These are phyloP conservation scores for Pachysandra terminalis DNA, from an alignment of 164 flowering plant species.

Conservation along the genomic window DNA sequence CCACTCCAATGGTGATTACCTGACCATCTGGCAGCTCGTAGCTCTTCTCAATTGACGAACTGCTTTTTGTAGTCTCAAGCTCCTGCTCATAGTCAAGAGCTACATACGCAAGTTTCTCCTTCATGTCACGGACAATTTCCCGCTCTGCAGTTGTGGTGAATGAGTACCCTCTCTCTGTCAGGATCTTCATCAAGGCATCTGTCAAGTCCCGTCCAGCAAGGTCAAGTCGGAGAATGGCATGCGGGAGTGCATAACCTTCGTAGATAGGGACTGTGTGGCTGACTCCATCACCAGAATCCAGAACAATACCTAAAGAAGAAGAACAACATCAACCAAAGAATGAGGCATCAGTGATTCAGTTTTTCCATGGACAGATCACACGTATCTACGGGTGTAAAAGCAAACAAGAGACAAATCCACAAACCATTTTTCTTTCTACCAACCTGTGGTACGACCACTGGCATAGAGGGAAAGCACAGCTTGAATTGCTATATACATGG, in stretches of 20 bases:
- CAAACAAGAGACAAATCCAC: background rate
- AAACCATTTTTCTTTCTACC: conserved; percentile 10
- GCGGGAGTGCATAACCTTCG: conserved; percentile 76
- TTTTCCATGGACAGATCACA: no score
- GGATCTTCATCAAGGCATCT: conserved; percentile 61
- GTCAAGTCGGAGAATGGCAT: conserved; percentile 76
- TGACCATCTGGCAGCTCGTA: conserved; percentile 78
- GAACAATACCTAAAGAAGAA: conserved; percentile 51
- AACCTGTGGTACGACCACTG: conserved; percentile 79
- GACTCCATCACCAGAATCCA: conserved; percentile 78
- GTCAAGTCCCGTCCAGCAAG: conserved; percentile 73
- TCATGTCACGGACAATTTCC: conserved; percentile 75
- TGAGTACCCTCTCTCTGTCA: conserved; percentile 68
- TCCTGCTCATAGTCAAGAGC: conserved; percentile 77
- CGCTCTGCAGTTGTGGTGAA: conserved; percentile 81
- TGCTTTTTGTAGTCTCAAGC: conserved; percentile 57
- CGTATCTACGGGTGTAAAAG: no score
- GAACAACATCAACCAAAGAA: background rate
- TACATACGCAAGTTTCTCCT: conserved; percentile 64
- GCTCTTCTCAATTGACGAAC: conserved; percentile 71
- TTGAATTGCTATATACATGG: conserved; percentile 79
- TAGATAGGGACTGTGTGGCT: conserved; percentile 75
- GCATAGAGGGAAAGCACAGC: conserved; percentile 74
- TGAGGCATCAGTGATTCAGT: no score
- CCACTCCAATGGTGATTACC: conserved; percentile 83